Percentiles rank a stretch among this genome's conserved stretches.
phyloP scores from a whole-genome alignment of 768 basidiomycete species.

The Leucocoprinus leucothites region DNA sequence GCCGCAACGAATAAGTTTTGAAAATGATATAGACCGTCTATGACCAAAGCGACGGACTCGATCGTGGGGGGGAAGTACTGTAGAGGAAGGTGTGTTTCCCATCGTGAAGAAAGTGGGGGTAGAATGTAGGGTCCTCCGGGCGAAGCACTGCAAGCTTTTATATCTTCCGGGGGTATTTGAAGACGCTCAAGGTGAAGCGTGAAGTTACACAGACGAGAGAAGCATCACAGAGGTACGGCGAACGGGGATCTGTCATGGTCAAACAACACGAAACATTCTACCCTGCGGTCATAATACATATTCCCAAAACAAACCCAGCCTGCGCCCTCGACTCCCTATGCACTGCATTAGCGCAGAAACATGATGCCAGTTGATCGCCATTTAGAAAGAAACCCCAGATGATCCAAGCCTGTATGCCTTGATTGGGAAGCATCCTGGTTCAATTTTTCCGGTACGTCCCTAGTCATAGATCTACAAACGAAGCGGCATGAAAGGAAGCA shows the following conservation, averaged over 20 bases:
- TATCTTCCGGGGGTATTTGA: neutral
- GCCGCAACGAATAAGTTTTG: constrained; percentile 12
- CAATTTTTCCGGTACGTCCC: neutral
- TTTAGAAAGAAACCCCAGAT: neutral
- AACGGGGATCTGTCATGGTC: constrained; percentile 21
- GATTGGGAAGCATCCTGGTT: neutral
- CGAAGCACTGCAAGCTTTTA: neutral
- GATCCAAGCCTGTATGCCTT: neutral
- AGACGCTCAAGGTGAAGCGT: neutral
- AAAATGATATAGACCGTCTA: neutral
- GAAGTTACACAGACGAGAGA: neutral
- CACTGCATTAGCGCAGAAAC: neutral
- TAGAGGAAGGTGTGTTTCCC: constrained; percentile 15
- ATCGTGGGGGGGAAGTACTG: neutral
- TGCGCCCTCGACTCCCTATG: neutral
- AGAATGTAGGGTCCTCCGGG: neutral
- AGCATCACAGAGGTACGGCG: neutral
- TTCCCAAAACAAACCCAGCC: neutral
- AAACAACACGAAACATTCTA: constrained; percentile 22
- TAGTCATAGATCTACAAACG: neutral
- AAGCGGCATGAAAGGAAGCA: neutral
- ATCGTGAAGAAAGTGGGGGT: constrained; percentile 8
- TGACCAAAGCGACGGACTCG: neutral
- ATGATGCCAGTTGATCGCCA: neutral
- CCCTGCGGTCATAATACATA: neutral